These are phyloP conservation scores for Metschnikowia amazonensis DNA, from an alignment of 805 yeast genomes.

Conservation along the genomic window DNA sequence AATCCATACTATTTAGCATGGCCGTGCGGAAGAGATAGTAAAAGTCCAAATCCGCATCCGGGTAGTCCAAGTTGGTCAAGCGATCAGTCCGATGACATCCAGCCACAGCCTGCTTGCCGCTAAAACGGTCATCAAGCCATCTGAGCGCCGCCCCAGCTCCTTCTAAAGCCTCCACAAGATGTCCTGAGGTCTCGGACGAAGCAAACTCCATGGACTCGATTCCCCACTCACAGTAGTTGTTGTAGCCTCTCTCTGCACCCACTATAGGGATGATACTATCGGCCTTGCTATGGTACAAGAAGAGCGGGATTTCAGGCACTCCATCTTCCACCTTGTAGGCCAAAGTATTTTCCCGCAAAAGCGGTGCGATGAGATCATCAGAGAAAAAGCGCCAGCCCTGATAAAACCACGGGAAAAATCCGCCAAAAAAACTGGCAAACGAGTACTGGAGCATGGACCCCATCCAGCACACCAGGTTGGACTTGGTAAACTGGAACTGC, in stretches of 20 bases:
- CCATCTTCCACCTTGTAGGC: slow-evolving; percentile 7
- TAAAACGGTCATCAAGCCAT: slow-evolving; percentile 15
- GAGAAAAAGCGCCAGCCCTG: background rate
- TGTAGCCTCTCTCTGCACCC: slow-evolving; percentile 20
- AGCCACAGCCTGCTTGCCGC: slow-evolving; percentile 8
- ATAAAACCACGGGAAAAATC: background rate
- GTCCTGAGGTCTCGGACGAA: slow-evolving; percentile 23
- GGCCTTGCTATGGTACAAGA: slow-evolving; percentile 21
- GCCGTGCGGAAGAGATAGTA: background rate
- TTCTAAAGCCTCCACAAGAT: slow-evolving; percentile 20
- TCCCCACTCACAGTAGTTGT: slow-evolving; percentile 30
- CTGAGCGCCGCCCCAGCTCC: slow-evolving; percentile 13
- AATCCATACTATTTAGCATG: background rate
- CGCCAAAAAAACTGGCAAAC: background rate
- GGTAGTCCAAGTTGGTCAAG: slow-evolving; percentile 13
- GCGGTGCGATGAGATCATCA: background rate
- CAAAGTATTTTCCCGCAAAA: slow-evolving; percentile 5
- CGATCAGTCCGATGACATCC: slow-evolving; percentile 12
- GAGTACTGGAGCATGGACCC: background rate
- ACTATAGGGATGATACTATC: slow-evolving; percentile 23
- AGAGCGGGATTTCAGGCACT: slow-evolving; percentile 25
- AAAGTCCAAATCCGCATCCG: slow-evolving; percentile 8
- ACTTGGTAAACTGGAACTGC: background rate
- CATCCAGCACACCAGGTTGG: background rate
- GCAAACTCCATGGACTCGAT: slow-evolving; percentile 28